These are phyloP conservation scores for Chaetomidium leptoderma DNA, from an alignment of 495 filamentous ascomycete genomes.

Conservation along the genomic window DNA sequence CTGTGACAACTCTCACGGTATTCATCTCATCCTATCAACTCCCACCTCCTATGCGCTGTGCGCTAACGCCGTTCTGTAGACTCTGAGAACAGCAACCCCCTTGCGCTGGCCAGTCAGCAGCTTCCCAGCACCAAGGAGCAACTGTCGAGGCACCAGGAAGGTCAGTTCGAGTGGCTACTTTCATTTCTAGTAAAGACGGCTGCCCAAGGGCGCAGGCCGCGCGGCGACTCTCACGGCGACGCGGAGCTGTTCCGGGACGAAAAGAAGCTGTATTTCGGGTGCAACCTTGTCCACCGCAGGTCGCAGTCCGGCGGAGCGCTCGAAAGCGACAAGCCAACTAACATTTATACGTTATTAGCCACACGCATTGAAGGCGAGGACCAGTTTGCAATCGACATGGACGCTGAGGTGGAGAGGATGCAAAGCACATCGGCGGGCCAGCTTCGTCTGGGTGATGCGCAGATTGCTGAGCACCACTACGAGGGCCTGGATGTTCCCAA, in stretches of 20 bases:
- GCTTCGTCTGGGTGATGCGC: neutral
- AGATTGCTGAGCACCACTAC: neutral
- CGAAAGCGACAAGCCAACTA: slow-evolving; percentile 15
- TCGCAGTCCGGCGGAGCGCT: slow-evolving; percentile 16
- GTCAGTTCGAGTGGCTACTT: slow-evolving; percentile 49
- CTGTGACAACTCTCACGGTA: neutral
- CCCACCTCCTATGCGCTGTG: neutral
- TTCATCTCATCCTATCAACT: neutral
- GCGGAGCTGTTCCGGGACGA: slow-evolving; percentile 12
- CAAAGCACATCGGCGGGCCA: neutral
- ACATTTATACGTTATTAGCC: slow-evolving; percentile 35
- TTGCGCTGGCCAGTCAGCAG: slow-evolving; percentile 33
- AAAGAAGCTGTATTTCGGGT: slow-evolving; percentile 41
- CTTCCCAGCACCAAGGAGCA: slow-evolving; percentile 38
- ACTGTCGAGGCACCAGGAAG: slow-evolving; percentile 46
- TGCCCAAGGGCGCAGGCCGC: slow-evolving; percentile 15
- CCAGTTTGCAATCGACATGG: slow-evolving; percentile 6
- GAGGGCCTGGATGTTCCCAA: neutral
- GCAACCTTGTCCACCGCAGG: slow-evolving; percentile 40
- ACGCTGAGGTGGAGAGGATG: neutral
- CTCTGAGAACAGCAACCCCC: slow-evolving; percentile 20
- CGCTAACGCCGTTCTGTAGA: neutral
- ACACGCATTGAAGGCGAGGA: slow-evolving; percentile 30
- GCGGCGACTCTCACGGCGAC: slow-evolving; percentile 20
- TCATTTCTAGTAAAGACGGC: slow-evolving; percentile 30